phyloP scores from a whole-genome alignment of 2,329 filamentous ascomycete species.

The Fusarium verticillioides region DNA sequence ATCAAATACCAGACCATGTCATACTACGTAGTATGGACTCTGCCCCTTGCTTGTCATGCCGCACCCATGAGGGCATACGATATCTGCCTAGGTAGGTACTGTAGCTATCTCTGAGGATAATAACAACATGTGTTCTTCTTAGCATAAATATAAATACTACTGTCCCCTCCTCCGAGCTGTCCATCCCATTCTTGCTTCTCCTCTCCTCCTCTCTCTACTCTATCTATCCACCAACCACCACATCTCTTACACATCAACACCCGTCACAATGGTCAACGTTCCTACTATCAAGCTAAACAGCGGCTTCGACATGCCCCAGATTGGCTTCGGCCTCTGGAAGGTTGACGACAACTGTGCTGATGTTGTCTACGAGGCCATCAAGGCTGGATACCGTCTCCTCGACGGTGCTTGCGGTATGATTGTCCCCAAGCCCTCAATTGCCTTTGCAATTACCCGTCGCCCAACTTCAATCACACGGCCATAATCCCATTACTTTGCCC shows the following conservation, averaged over 20 bases:
- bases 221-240: background rate
- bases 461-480: conserved; percentile 11
- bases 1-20: conserved; percentile 30
- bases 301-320: conserved; percentile 77
- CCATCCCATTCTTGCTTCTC: conserved; percentile 9
- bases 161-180: conserved; percentile 19
- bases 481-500: conserved; percentile 19
- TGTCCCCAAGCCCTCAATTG: background rate
- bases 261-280: conserved; percentile 48
- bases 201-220: conserved; percentile 3
- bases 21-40: conserved; percentile 8
- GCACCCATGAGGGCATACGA: conserved; percentile 34
- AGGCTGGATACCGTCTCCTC: conserved; percentile 69
- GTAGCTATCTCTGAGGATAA: background rate
- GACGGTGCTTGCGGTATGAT: conserved; percentile 69
- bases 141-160: conserved; percentile 41
- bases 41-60: conserved; percentile 20
- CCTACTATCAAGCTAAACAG: conserved; percentile 70
- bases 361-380: conserved; percentile 80
- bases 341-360: conserved; percentile 80
- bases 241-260: conserved; percentile 12
- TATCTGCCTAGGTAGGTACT: background rate
- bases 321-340: conserved; percentile 87
- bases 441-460: conserved; percentile 5
- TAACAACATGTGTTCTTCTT: conserved; percentile 20